Base-by-base conservation (phyloP, 768 basidiomycete genomes). In the Melanogaster broomeanus region DNA sequence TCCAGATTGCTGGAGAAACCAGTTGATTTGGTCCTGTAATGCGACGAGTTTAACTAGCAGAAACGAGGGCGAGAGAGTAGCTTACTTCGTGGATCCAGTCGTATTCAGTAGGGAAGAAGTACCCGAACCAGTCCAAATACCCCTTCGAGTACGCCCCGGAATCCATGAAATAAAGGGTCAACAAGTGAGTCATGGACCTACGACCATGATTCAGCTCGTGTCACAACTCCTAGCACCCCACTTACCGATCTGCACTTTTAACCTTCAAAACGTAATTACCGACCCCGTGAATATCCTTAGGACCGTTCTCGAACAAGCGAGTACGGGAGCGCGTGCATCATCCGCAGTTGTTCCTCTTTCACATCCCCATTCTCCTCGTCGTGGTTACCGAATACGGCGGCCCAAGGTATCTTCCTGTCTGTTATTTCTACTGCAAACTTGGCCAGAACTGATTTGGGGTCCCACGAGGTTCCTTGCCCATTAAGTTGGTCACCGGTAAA, bases 401-500 rank as follows among this genome's bases (percentile, higher is more conserved):
- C 83, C 95, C 95, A 99, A 0, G 95, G 90, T 33, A 96, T 87
- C 19, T 78, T 70, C 42, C 85, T 80, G 12, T 85, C 82, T 13
- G 87, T 87, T 6, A 90, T 90, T 0, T 84, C 82, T 27, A 74
- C 76, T 0, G 92, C 84, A 61, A 95, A 95, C 70, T 98, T 98
- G 13, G 94, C 87, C 7, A 98, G 72, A 4, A 96, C 88, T 4
- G 88, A 89, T 61, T 85, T 84, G 1, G 91, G 77, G 55, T 97
- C 93, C 90, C 94, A 98, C 0, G 88, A 83, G 0, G 90, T 89
- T 9, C 81, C 80, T 68, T 98, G 94, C 0, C 94, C 95, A 58
- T 96, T 97, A 22, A 97, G 78, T 68, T 95, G 93, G 68, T 98
- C 96, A 0, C 96, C 96, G 0, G 82, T 85, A 61, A 98, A 94